Evolutionary conservation across 257 asterid genomes (phyloP).

Genomic region (Gentiana straminea): DNA sequence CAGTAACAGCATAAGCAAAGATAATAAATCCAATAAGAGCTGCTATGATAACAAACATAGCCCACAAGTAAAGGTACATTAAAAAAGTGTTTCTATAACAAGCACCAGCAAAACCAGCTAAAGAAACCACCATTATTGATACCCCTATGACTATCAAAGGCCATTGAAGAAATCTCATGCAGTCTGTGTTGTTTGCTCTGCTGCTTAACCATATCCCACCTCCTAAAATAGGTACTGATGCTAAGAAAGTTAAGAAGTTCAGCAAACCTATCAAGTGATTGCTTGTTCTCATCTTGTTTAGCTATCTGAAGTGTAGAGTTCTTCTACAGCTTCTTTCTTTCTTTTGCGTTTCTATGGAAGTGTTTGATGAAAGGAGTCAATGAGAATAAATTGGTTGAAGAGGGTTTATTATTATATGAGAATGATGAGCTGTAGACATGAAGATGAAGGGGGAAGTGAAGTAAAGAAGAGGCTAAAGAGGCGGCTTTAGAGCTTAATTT

Average conservation of each 20-base stretch:
- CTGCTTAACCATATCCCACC: conserved; percentile 91
- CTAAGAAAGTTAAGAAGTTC: conserved; percentile 50
- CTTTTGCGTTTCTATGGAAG: too few species aligned
- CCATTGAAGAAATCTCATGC: conserved; percentile 83
- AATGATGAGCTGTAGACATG: too few species aligned
- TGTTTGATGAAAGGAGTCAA: too few species aligned
- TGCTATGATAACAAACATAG: conserved; percentile 61
- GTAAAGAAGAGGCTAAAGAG: too few species aligned
- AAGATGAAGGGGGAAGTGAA: too few species aligned
- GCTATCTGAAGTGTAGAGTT: too few species aligned
- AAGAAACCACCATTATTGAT: conserved; percentile 69
- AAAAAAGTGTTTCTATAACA: conserved; percentile 77
- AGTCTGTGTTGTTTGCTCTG: conserved; percentile 80
- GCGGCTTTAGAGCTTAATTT: too few species aligned
- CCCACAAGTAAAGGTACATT: conserved; percentile 83
- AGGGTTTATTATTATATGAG: too few species aligned
- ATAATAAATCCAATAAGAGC: conserved; percentile 58
- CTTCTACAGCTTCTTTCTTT: too few species aligned
- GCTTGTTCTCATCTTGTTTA: conserved; percentile 43
- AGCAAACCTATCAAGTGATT: conserved; percentile 56
- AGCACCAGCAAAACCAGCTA: conserved; percentile 79
- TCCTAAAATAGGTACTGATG: conserved; percentile 68
- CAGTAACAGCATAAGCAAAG: conserved; percentile 81
- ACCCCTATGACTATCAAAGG: conserved; percentile 62
- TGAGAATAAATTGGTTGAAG: too few species aligned